These are phyloP conservation scores for Penicillium sp. DNA, from an alignment of 2,329 filamentous ascomycete species.

Conservation along the genomic window DNA sequence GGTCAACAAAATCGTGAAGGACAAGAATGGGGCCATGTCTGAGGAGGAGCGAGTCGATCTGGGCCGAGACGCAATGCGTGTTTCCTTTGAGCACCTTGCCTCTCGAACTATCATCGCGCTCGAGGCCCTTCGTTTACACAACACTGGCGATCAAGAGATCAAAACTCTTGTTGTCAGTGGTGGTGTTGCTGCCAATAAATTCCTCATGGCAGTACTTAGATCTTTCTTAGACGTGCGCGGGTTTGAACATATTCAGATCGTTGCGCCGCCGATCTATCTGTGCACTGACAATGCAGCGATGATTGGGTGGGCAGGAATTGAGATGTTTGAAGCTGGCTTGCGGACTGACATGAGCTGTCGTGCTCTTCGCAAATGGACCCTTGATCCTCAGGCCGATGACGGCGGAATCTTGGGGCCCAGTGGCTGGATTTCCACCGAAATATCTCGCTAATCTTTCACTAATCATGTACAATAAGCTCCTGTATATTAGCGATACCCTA, in stretches of 20 bases:
- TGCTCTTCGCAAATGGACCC: slow-evolving; percentile 68
- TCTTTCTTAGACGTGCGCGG: slow-evolving; percentile 66
- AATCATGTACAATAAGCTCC: slow-evolving; percentile 14
- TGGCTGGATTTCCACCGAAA: slow-evolving; percentile 49
- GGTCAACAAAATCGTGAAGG: slow-evolving; percentile 57
- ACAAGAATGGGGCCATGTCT: slow-evolving; percentile 39
- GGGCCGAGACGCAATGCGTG: slow-evolving; percentile 70
- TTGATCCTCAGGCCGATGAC: slow-evolving; percentile 61
- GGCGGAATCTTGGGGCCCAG: slow-evolving; percentile 65
- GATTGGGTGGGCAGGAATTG: slow-evolving; percentile 90
- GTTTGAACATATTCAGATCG: slow-evolving; percentile 58
- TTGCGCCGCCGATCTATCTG: slow-evolving; percentile 71
- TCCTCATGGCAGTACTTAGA: slow-evolving; percentile 66
- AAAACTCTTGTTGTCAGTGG: slow-evolving; percentile 77
- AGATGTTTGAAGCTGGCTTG: slow-evolving; percentile 85
- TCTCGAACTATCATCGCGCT: slow-evolving; percentile 71
- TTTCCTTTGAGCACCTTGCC: slow-evolving; percentile 83
- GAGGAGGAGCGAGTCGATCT: slow-evolving; percentile 65
- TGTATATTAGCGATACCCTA: background rate
- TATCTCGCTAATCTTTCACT: slow-evolving; percentile 21
- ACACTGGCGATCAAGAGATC: slow-evolving; percentile 33
- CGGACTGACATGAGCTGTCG: slow-evolving; percentile 59
- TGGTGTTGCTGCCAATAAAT: slow-evolving; percentile 84
- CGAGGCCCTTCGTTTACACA: slow-evolving; percentile 33
- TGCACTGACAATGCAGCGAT: slow-evolving; percentile 98